phyloP scores from a whole-genome alignment of 1,284 basidiomycete genomes.

The Marasmius tenuissimus region DNA sequence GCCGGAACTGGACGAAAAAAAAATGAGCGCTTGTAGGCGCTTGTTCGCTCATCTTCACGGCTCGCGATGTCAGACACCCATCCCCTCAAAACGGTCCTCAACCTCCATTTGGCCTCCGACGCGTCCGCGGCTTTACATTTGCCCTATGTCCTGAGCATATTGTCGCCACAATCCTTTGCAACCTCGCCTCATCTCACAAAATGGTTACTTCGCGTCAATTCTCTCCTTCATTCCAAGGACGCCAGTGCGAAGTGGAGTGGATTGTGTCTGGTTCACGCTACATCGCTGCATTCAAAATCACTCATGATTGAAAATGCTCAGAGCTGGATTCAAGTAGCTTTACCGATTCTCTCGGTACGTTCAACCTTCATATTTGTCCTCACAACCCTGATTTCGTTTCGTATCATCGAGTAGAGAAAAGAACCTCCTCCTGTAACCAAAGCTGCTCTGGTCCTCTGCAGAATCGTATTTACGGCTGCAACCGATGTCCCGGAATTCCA shows the following conservation, averaged over 20 bases:
- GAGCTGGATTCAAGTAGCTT: conserved; percentile 62
- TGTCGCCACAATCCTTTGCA: conserved; percentile 49
- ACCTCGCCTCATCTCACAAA: conserved; percentile 68
- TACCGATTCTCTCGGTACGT: conserved; percentile 70
- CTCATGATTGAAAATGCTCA: conserved; percentile 70
- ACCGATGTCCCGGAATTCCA: conserved; percentile 70
- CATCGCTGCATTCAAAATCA: conserved; percentile 52
- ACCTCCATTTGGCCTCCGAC: conserved; percentile 70
- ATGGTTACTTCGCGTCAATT: conserved; percentile 69
- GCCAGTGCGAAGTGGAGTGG: conserved; percentile 74
- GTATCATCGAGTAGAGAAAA: conserved; percentile 49
- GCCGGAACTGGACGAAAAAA: neutral
- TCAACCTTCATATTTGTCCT: conserved; percentile 22
- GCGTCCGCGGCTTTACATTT: conserved; percentile 55
- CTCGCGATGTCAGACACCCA: conserved; percentile 30
- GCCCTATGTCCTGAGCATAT: conserved; percentile 52
- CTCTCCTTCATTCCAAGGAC: conserved; percentile 73
- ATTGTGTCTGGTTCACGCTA: conserved; percentile 67
- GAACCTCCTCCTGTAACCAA: conserved; percentile 60
- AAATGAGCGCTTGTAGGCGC: conserved; percentile 9
- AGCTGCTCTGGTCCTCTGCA: conserved; percentile 59
- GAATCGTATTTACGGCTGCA: conserved; percentile 57
- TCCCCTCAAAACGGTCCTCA: conserved; percentile 64
- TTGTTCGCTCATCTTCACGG: conserved; percentile 24
- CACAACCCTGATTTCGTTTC: conserved; percentile 14